Base-by-base conservation (phyloP, 768 basidiomycete genomes). In the Dacryopinax spathularia region DNA sequence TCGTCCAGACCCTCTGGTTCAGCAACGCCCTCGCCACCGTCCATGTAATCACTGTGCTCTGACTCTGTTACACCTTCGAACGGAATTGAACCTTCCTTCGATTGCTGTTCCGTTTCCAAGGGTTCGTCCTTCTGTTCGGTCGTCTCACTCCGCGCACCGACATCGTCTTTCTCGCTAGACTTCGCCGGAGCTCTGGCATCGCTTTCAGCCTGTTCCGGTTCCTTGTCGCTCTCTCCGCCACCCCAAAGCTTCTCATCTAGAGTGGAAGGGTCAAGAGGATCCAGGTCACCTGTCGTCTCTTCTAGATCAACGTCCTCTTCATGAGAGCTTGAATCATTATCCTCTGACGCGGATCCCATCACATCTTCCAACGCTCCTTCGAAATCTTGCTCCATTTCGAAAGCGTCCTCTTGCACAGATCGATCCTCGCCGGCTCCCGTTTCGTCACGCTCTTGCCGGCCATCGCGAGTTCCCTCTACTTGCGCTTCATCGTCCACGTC, bases 231-330 rank as follows among this genome's bases (percentile, higher is more conserved):
- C n/a, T n/a, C n/a, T n/a, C n/a, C n/a, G n/a, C n/a, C n/a, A 20
- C 89, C 92, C 95, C 96, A 98, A 68, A 99, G 77, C 76, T 98
- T 97, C 76, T 99, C 95, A 70, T 98, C 95, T 16, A 96, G 82
- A 0, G 86, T 85, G 27, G 83, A 79, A 9, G 90, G 87, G 75
- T 97, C 95, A 18, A 81, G 77, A 1, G 84, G 81, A 74, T 95
- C 91, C 33, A 98, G 75, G 60, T 92, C 81, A 6, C 84, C 92
- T 33, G 94, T 72, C 66, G 85, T 84, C 67, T 98, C 94, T 41
- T 98, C 93, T 18, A 83, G 82, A 20, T 87, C 87, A 2, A 75
- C 81, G 48, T 79, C 81, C 1, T 78, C 82, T 1, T 77, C 76
- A 3, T 80, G 81, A 2, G 78, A 78, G n/a, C 81, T 81, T 13